A percentile compares a stretch with the other conserved stretches of the same genome.
These are phyloP conservation scores for Pholiota molesta DNA, from an alignment of 768 basidiomycete species.

Conservation along the genomic window DNA sequence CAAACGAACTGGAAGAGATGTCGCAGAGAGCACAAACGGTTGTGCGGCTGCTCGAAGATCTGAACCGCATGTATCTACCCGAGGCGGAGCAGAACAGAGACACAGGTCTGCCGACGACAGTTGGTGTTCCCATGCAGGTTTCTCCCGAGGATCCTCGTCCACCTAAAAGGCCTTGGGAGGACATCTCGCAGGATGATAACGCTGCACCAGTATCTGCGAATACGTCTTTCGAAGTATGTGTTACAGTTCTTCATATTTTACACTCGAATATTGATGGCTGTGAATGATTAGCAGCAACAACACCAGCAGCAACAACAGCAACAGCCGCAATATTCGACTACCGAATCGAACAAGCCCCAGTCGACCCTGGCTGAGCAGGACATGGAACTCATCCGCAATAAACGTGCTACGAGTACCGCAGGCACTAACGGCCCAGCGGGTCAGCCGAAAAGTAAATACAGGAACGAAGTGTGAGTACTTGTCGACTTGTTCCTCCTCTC, in stretches of 20 bases:
- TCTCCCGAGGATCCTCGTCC: conserved; percentile 57
- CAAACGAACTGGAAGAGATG: conserved; percentile 71
- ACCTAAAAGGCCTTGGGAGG: conserved; percentile 83
- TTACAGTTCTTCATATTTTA: neutral
- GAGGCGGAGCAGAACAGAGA: conserved; percentile 37
- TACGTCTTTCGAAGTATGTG: conserved; percentile 37
- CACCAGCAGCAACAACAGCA: conserved; percentile 9
- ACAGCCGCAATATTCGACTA: conserved; percentile 26
- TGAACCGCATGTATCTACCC: conserved; percentile 46
- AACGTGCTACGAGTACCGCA: conserved; percentile 75
- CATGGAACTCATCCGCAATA: conserved; percentile 83
- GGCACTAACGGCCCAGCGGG: conserved; percentile 50
- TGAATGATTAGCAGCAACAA: neutral
- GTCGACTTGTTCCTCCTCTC: conserved; percentile 6
- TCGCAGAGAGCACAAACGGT: conserved; percentile 65
- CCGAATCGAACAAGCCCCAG: conserved; percentile 42
- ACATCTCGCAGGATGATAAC: conserved; percentile 54
- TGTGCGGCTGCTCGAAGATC: conserved; percentile 67
- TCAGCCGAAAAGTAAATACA: conserved; percentile 78
- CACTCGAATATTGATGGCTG: conserved; percentile 1
- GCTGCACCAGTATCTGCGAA: conserved; percentile 17
- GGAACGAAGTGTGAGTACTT: conserved; percentile 75
- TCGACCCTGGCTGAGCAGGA: conserved; percentile 73
- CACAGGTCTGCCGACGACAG: neutral
- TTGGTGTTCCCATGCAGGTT: conserved; percentile 26